Conservation (phyloP, 2,329 filamentous ascomycete genomes). For the Kalmusia sp. region DNA sequence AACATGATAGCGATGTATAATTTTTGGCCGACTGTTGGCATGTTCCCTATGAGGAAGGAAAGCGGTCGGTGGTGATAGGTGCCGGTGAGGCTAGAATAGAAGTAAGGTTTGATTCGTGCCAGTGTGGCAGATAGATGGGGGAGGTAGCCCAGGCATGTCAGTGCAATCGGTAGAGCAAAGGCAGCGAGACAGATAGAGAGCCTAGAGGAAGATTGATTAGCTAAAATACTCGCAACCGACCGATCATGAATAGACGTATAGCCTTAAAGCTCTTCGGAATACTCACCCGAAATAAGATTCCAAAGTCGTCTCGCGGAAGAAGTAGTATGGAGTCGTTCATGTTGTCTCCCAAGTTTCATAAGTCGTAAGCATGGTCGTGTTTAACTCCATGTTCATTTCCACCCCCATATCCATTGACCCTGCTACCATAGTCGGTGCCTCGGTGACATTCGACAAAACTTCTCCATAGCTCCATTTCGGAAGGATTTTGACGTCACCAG, state of each 20-base stretch:
- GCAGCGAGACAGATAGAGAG: slow-evolving; percentile 16
- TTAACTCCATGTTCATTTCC: not conserved
- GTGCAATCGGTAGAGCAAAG: slow-evolving; percentile 17
- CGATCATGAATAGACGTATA: too few species aligned
- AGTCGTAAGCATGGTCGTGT: slow-evolving; percentile 1
- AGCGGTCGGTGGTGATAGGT: slow-evolving; percentile 13
- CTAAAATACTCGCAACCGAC: not conserved
- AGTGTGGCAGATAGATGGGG: slow-evolving; percentile 7
- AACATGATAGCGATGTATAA: slow-evolving; percentile 48
- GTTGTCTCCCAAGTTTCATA: not conserved
- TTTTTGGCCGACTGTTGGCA: slow-evolving; percentile 52
- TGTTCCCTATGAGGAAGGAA: slow-evolving; percentile 27
- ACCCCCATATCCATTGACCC: too few species aligned
- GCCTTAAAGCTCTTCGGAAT: not conserved
- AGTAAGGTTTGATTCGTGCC: slow-evolving; percentile 12
- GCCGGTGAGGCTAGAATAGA: slow-evolving; percentile 15
- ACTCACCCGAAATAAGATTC: not conserved
- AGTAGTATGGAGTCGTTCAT: not conserved
- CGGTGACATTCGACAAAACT: not conserved
- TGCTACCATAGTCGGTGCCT: not conserved
- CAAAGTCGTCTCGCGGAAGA: not conserved
- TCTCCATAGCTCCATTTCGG: slow-evolving; percentile 26
- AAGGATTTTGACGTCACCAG: too few species aligned
- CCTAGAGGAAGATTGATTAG: not conserved
- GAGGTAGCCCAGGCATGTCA: slow-evolving; percentile 8